Evolutionary conservation across 192 early-diverging fungal species (phyloP).

Genomic region (Backusella mclennaniae): DNA sequence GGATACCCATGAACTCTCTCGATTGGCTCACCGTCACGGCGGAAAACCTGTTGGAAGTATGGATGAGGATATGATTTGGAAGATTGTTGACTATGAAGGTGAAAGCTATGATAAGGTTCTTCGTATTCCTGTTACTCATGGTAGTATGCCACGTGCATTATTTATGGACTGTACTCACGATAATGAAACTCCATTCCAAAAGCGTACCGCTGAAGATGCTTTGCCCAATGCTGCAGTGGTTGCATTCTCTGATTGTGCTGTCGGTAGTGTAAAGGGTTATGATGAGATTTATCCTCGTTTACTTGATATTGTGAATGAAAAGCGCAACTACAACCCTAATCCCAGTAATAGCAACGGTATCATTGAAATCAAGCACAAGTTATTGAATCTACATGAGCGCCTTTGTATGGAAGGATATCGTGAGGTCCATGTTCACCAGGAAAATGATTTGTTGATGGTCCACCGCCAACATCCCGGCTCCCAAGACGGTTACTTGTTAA

Average conservation of each 20-base stretch:
- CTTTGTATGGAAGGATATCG: constrained; percentile 82
- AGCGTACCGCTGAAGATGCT: constrained; percentile 85
- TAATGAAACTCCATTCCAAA: constrained; percentile 95
- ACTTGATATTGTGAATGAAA: constrained; percentile 88
- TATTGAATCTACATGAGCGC: constrained; percentile 78
- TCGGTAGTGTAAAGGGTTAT: constrained; percentile 97
- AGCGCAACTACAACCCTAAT: constrained; percentile 71
- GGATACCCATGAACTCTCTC: constrained; percentile 86
- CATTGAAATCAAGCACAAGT: constrained; percentile 61
- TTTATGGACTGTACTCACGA: constrained; percentile 99
- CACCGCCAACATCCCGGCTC: constrained; percentile 91
- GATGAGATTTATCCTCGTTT: constrained; percentile 91
- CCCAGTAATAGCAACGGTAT: constrained; percentile 56
- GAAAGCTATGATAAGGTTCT: constrained; percentile 18
- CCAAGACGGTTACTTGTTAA: constrained; percentile 88
- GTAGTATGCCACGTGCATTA: constrained; percentile 85
- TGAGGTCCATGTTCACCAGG: constrained; percentile 96
- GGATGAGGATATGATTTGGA: constrained; percentile 64
- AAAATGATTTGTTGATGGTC: constrained; percentile 90
- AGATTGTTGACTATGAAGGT: constrained; percentile 36
- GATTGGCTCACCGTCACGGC: constrained; percentile 88
- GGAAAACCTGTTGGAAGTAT: constrained; percentile 88
- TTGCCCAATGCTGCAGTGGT: constrained; percentile 90
- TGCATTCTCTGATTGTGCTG: constrained; percentile 86
- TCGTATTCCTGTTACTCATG: constrained; percentile 66